Conservation (phyloP, 1,284 basidiomycete species). For the Cryptococcus amylolentus region DNA sequence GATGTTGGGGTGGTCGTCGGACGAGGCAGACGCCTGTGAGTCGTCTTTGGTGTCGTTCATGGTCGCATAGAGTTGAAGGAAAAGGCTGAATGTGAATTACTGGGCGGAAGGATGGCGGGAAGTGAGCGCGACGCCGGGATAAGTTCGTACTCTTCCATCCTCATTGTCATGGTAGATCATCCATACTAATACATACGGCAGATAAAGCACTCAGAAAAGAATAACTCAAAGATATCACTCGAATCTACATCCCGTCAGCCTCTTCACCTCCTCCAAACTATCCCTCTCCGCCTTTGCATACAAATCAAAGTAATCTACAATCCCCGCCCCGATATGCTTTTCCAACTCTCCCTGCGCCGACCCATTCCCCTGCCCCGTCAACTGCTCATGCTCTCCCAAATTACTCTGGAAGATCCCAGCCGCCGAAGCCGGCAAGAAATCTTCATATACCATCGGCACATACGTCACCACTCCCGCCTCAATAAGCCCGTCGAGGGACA, state of each 20-base stretch:
- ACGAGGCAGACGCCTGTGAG: no score
- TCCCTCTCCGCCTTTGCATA: conserved; percentile 23
- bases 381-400: conserved; percentile 26
- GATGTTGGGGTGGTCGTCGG: no score
- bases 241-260: conserved; percentile 1
- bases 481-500: conserved; percentile 31
- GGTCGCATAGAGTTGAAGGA: no score
- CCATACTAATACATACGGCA: no score
- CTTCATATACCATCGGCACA: conserved; percentile 50
- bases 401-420: conserved; percentile 53
- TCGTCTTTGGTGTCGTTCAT: no score
- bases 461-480: conserved; percentile 31
- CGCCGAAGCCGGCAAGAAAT: conserved; percentile 51
- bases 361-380: background rate
- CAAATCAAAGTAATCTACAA: conserved; percentile 29
- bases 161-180: no score
- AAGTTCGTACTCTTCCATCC: no score
- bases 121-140: no score
- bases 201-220: no score
- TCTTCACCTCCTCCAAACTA: conserved; percentile 9
- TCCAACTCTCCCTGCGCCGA: conserved; percentile 21
- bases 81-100: no score
- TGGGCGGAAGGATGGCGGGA: no score
- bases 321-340: conserved; percentile 16
- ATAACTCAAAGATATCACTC: background rate